A percentile compares a stretch with the other conserved stretches of the same genome.
Conservation (phyloP, 2,329 filamentous ascomycete species). For the Alternaria panax region DNA sequence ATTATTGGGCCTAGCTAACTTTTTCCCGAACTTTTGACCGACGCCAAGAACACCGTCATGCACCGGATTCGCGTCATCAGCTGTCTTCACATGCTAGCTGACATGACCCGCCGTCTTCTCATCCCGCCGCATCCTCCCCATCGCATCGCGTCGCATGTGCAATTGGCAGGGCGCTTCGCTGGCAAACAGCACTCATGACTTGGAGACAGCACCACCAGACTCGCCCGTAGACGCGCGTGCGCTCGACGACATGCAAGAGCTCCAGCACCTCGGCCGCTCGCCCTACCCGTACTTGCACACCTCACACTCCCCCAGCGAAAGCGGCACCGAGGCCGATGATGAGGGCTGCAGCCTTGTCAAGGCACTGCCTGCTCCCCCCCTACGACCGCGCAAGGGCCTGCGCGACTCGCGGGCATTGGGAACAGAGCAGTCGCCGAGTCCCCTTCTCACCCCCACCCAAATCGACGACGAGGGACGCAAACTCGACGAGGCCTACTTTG, state of each 20-base stretch:
- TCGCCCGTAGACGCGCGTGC: conserved; percentile 29
- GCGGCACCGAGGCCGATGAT: conserved; percentile 94
- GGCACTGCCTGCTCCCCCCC: conserved; percentile 80
- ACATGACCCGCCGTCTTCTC: background rate
- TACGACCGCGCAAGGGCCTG: conserved; percentile 78
- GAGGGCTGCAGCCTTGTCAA: conserved; percentile 79
- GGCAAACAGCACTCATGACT: background rate
- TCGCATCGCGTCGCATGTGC: background rate
- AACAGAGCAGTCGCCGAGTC: conserved; percentile 45
- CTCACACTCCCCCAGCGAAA: conserved; percentile 72
- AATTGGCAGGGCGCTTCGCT: background rate
- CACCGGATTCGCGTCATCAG: too few relatives aligned
- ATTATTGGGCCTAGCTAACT: too few relatives aligned
- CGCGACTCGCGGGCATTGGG: conserved; percentile 59
- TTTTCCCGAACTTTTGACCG: too few relatives aligned
- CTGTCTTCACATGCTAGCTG: too few relatives aligned
- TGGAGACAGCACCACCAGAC: conserved; percentile 21
- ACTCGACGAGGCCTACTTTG: conserved; percentile 49
- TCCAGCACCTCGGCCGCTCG: conserved; percentile 48
- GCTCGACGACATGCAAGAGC: conserved; percentile 35
- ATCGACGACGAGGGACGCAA: conserved; percentile 57
- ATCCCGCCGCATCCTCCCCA: background rate
- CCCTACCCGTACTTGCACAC: conserved; percentile 51
- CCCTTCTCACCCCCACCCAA: conserved; percentile 57
- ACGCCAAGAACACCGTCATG: background rate